Evolutionary conservation across 805 yeast species (phyloP).

Genomic region (Deakozyma indianensis): DNA sequence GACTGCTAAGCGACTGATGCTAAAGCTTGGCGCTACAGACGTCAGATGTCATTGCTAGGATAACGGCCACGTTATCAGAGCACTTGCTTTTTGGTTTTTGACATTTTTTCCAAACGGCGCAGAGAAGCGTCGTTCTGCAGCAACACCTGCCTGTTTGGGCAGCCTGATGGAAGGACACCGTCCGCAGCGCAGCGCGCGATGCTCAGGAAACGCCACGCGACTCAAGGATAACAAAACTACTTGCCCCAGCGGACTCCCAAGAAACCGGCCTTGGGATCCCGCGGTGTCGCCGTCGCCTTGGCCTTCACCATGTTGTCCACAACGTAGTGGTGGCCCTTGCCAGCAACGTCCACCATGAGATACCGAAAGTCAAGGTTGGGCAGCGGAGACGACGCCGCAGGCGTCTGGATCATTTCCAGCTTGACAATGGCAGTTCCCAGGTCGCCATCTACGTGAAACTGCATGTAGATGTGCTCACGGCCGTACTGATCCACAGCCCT

Average conservation of each 20-base stretch:
- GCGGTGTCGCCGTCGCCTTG: constrained; percentile 25
- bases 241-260: constrained; percentile 85
- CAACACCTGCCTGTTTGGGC: no score
- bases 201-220: no score
- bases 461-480: constrained; percentile 67
- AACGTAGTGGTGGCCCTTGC: constrained; percentile 51
- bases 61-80: no score
- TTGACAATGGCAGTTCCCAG: constrained; percentile 53
- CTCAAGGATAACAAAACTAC: no score
- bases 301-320: constrained; percentile 36
- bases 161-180: no score
- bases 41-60: no score
- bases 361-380: constrained; percentile 47
- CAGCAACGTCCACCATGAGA: constrained; percentile 64
- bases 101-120: no score
- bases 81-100: no score
- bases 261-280: constrained; percentile 39
- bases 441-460: constrained; percentile 71
- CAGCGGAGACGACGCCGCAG: constrained; percentile 8
- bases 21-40: no score
- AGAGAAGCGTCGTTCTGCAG: no score
- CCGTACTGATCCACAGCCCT: constrained; percentile 55
- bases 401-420: constrained; percentile 62
- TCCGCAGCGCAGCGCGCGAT: no score
- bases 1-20: no score